Base-by-base conservation (phyloP, 2,329 filamentous ascomycete species). In the Fusarium mundagurra region DNA sequence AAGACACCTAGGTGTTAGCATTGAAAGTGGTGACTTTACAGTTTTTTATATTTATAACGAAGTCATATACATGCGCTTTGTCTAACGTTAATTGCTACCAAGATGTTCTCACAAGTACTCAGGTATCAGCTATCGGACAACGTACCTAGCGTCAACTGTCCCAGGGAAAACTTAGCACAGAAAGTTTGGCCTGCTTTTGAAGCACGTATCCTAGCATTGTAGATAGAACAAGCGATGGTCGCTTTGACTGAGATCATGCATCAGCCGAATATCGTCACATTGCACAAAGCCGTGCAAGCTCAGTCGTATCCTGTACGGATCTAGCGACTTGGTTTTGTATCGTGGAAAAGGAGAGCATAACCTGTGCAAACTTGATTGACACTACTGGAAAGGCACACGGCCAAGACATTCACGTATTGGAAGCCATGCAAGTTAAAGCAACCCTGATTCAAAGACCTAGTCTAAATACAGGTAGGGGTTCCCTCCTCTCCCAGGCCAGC, bases 391-490 rank as follows among this genome's bases (percentile, higher is more conserved):
- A 10, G 48, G 20, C 6, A 29, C 33, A 27, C 14, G 12, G 11
- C 33, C 31, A 44, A 18, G 27, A 17, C 33, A 24, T 27, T 57
- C 67, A 64, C 65, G 51, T 41, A 20, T 36, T n/a, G 13, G 6
- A 33, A 29, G 31, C 14, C 38, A 38, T 34, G 22, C 6, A 17
- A 60, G 24, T 53, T 33, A 66, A 61, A 76, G 66, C 66, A 64
- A 67, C 62, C 61, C 67, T 69, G 57, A 73, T 74, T 77, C 66
- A 62, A 77, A 77, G 68, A 58, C 69, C 67, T 59, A 64, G 64
- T 78, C 74, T 77, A 78, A 71, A 68, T 77, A 78, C 70, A 78
- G 72, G 61, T 48, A 65, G 55, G 54, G 60, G 60, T 61, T 58
- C 69, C 73, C 47, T 76, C 62, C 41, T 65, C 41, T 74, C 64